A percentile compares a stretch with the other conserved stretches of the same genome.
Conservation (phyloP, 768 basidiomycete species). For the Cystofilobasidium macerans region DNA sequence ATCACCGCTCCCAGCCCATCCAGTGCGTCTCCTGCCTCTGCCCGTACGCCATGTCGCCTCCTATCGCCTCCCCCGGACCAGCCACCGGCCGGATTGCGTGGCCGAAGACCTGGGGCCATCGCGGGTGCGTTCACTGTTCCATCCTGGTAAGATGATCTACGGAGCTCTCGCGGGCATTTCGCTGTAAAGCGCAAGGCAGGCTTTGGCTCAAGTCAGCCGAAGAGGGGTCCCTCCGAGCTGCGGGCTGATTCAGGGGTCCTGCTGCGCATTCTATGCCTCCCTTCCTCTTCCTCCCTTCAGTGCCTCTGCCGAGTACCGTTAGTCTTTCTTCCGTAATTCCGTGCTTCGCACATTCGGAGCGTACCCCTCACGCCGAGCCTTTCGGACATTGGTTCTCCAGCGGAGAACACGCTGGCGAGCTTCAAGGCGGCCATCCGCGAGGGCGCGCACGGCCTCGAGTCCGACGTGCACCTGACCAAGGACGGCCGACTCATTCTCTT, state of each 20-base stretch:
- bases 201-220: too few relatives aligned
- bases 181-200: too few relatives aligned
- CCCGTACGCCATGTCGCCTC: too few relatives aligned
- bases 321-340: neutral
- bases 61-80: too few relatives aligned
- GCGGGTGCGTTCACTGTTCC: too few relatives aligned
- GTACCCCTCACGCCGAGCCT: neutral
- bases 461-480: slow-evolving; percentile 24
- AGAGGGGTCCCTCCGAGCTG: neutral
- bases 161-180: too few relatives aligned
- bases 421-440: slow-evolving; percentile 18
- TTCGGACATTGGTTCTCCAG: neutral
- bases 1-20: too few relatives aligned
- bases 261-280: too few relatives aligned
- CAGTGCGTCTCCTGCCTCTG: too few relatives aligned
- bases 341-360: neutral
- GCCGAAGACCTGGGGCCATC: slow-evolving; percentile 13
- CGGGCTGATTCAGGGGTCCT: neutral
- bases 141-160: too few relatives aligned
- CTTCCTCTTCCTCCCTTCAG: too few relatives aligned
- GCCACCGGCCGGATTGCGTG: too few relatives aligned
- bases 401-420: slow-evolving; percentile 22
- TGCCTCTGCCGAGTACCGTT: slow-evolving; percentile 24
- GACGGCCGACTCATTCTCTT: slow-evolving; percentile 35
- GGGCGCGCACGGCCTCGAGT: slow-evolving; percentile 20